These are phyloP conservation scores for Syzygium aromaticum DNA, from an alignment of 345 rosid genomes.

Conservation along the genomic window DNA sequence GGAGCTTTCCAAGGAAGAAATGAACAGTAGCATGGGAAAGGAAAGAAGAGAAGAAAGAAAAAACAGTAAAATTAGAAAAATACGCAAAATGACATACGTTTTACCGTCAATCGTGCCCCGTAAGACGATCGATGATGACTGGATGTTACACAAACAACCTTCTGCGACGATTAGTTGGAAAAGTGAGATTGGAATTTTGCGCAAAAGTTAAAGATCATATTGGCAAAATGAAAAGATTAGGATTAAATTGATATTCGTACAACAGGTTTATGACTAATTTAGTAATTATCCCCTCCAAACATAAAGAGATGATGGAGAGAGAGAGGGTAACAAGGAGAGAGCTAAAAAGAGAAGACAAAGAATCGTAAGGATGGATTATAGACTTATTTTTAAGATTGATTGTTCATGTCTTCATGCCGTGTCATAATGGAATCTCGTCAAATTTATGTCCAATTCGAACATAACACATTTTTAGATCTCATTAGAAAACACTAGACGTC, in stretches of 20 bases:
- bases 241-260: fast-evolving
- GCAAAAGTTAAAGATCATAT: neutral
- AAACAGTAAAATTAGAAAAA: neutral
- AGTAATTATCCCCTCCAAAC: neutral
- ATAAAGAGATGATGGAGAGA: neutral
- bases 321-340: neutral
- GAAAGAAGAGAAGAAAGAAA: neutral
- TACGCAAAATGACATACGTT: neutral
- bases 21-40: neutral
- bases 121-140: neutral
- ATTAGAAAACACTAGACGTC: neutral
- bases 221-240: neutral
- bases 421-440: neutral
- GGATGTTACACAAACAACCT: neutral
- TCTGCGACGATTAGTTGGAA: fast-evolving
- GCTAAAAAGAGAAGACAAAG: neutral
- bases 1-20: too few relatives aligned
- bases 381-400: neutral
- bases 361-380: neutral
- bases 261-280: neutral
- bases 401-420: neutral
- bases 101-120: fast-evolving
- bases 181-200: fast-evolving
- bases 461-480: neutral
- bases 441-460: neutral